Evolutionary conservation across 805 yeast genomes (phyloP), one percentile per base, ranked within the genome.

Genomic region (Zygoascus biomembranicola): DNA sequence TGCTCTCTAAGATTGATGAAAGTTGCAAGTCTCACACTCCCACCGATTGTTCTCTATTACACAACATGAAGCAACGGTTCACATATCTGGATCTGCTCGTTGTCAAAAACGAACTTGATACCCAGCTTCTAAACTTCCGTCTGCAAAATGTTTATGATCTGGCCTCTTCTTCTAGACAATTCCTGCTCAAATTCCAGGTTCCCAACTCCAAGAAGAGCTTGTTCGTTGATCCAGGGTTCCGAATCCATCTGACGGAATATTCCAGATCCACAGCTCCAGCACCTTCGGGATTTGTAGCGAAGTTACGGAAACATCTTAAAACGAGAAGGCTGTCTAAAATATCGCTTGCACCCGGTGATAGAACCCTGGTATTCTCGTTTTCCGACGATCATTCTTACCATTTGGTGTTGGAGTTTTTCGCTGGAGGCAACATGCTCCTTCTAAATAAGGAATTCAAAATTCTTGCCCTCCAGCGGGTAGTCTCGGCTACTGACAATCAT

Each of bases 381-480:
- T 82, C 90, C 46, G 96, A 88, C 62, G 96, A 96, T 1, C 62
- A 79, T 51, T 82, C 71, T 63, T 69, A 64, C 59, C 84, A 86
- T 61, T 71, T 92, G 58, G 96, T 88, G 0, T 69, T 92, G 51
- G 99, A 92, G 68, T 92, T 92, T 63, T 92, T 90, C 72, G 87
- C 97, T 65, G 97, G 97, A 2, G 99, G 99, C 28, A 92, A 92
- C 65, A 79, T 92, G 52, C 72, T 92, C 18, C 73, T 92, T 19
- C 73, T 92, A 57, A 95, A 92, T 66, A 76, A 80, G 31, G 77
- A 83, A 19, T 68, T 74, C 55, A 82, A 78, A 61, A 89, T 90
- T 50, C 61, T 90, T 62, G 74, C 92, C 0, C 70, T 90, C 31
- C 90, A 86, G 64, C 80, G 97, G 68, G 71, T 85, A 20, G 97